Evolutionary conservation across 176 grass and related monocot species (phyloP).

Genomic region (Chrysopogon serrulatus): DNA sequence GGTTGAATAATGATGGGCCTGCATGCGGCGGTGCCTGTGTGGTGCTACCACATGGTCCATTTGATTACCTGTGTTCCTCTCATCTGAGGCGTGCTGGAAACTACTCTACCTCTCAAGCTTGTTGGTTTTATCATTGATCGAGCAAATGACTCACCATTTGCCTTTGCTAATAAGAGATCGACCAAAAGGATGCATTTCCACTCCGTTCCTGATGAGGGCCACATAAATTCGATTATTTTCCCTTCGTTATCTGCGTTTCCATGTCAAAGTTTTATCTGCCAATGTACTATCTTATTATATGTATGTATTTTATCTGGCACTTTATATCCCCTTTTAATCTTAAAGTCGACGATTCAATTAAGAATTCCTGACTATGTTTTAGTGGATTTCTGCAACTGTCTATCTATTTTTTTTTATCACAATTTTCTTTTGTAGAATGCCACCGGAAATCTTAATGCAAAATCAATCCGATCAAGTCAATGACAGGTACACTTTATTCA

Average conservation of each 20-base stretch:
- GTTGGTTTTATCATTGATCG: not conserved
- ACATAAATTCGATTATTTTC: not conserved
- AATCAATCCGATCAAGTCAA: not conserved
- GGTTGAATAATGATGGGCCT: conserved; percentile 6
- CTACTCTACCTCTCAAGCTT: not conserved
- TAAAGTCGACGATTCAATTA: not conserved
- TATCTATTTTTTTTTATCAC: not conserved
- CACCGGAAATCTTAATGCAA: not conserved
- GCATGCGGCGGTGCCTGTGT: not conserved
- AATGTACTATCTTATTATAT: not conserved
- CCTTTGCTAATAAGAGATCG: not conserved
- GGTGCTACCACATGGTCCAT: not conserved
- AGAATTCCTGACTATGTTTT: too few species aligned
- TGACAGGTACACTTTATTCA: not conserved
- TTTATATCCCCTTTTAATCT: not conserved
- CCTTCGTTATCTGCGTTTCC: not conserved
- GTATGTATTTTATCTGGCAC: not conserved
- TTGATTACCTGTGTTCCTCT: conserved; percentile 5
- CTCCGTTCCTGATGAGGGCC: not conserved
- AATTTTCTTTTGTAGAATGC: not conserved
- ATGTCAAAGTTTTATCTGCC: not conserved
- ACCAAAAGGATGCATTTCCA: not conserved
- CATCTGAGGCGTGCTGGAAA: not conserved
- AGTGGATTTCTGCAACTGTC: not conserved
- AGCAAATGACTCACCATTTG: not conserved